Evolutionary conservation across 1,139 yeast species (phyloP).

Genomic region (Candida freyschussii): DNA sequence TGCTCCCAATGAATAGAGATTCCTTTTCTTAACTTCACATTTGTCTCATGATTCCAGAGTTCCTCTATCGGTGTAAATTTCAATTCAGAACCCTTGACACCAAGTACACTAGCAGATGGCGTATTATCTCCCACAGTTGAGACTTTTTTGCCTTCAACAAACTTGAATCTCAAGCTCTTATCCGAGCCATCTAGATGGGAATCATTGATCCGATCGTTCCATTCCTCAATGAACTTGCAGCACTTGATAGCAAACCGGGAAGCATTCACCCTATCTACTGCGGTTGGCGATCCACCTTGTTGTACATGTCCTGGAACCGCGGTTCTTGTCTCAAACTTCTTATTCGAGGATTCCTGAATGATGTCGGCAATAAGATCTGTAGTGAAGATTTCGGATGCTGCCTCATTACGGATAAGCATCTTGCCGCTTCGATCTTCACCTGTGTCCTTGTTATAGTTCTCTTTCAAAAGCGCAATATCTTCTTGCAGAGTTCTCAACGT

Average conservation of each 20-base stretch:
- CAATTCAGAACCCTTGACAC: conserved; percentile 62
- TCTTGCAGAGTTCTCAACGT: conserved; percentile 52
- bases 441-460: conserved; percentile 69
- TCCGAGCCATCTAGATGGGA: conserved; percentile 29
- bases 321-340: conserved; percentile 79
- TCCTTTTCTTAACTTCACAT: conserved; percentile 60
- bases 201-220: conserved; percentile 27
- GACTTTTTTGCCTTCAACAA: conserved; percentile 34
- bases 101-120: conserved; percentile 58
- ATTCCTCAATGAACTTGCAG: conserved; percentile 75
- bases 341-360: conserved; percentile 65
- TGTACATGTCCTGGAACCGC: conserved; percentile 98
- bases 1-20: conserved; percentile 63
- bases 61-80: conserved; percentile 49
- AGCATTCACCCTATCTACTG: conserved; percentile 90
- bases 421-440: conserved; percentile 76
- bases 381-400: conserved; percentile 76
- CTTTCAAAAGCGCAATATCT: conserved; percentile 55
- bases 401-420: conserved; percentile 76
- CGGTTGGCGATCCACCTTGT: conserved; percentile 95
- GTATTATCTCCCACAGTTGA: conserved; percentile 36
- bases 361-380: conserved; percentile 81
- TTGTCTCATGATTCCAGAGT: conserved; percentile 57
- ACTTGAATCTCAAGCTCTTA: conserved; percentile 37
- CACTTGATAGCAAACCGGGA: conserved; percentile 87